Percentiles rank a stretch among this genome's conserved stretches.
phyloP scores from a whole-genome alignment of 306 rosid genomes.

The Cicer judaicum region DNA sequence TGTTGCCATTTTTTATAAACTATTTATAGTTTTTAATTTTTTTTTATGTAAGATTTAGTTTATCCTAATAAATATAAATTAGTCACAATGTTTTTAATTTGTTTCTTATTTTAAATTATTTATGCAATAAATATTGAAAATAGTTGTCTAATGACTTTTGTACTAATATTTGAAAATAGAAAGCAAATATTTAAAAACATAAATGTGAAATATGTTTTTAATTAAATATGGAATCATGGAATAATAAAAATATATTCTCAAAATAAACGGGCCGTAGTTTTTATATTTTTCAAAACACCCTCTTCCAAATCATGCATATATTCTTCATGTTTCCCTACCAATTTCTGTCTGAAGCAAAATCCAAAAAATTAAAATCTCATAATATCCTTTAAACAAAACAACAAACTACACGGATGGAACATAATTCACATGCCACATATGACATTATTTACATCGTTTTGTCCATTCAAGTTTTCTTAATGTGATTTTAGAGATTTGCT shows the following conservation, averaged over 20 bases:
- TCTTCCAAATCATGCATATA: constrained; percentile 48
- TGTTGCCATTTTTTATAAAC: too few species aligned
- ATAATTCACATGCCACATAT: constrained; percentile 35
- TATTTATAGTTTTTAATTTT: too few species aligned
- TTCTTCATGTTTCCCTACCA: constrained; percentile 53
- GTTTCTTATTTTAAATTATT: too few species aligned
- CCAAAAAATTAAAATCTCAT: constrained; percentile 38
- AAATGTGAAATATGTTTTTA: too few species aligned
- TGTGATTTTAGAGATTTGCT: constrained; percentile 44
- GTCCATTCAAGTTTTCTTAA: constrained; percentile 36
- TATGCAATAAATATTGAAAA: too few species aligned
- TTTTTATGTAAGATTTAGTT: too few species aligned
- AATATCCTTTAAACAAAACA: constrained; percentile 41
- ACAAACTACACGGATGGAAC: constrained; percentile 42
- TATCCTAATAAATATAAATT: too few species aligned
- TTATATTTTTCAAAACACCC: neutral
- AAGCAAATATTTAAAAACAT: too few species aligned
- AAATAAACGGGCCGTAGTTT: neutral
- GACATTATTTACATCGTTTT: constrained; percentile 32
- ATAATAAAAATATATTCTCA: neutral
- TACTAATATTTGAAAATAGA: too few species aligned
- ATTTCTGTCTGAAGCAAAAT: constrained; percentile 48
- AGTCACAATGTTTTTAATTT: too few species aligned
- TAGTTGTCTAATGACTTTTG: too few species aligned
- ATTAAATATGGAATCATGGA: neutral